phyloP scores from a whole-genome alignment of 495 filamentous ascomycete genomes.

The Amphirosellinia nigrospora region DNA sequence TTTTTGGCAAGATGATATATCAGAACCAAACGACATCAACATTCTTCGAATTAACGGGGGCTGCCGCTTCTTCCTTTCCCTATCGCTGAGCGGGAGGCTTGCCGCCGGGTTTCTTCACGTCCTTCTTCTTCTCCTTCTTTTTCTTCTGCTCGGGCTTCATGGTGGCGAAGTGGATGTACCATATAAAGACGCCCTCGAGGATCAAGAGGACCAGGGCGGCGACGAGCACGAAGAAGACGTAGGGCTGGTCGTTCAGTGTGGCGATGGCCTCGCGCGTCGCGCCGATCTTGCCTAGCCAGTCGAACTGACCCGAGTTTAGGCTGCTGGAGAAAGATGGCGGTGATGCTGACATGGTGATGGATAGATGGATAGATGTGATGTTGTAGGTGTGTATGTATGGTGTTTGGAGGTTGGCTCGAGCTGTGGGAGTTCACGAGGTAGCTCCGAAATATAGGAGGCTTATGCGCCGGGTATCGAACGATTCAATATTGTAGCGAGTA shows the following conservation, averaged over 20 bases:
- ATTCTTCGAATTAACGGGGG: not conserved
- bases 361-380: not conserved
- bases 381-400: not conserved
- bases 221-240: conserved; percentile 57
- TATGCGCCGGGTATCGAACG: conserved; percentile 19
- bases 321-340: conserved; percentile 21
- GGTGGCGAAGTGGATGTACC: conserved; percentile 59
- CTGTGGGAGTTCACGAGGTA: not conserved
- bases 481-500: conserved; percentile 18
- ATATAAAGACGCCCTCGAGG: conserved; percentile 49
- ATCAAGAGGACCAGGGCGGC: conserved; percentile 52
- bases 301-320: conserved; percentile 47
- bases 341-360: conserved; percentile 15
- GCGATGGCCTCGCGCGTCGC: conserved; percentile 56
- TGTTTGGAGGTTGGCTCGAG: not conserved
- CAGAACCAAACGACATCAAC: not conserved
- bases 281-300: conserved; percentile 54
- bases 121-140: conserved; percentile 49
- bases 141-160: conserved; percentile 58
- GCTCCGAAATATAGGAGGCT: not conserved
- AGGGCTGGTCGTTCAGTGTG: conserved; percentile 59
- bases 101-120: conserved; percentile 37
- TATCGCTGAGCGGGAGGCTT: conserved; percentile 40
- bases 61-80: not conserved
- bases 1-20: not conserved